Evolutionary conservation across 192 early-diverging fungal species (phyloP), one percentile per base, ranked within the genome.

Genomic region (Powellomyces hirtus): DNA sequence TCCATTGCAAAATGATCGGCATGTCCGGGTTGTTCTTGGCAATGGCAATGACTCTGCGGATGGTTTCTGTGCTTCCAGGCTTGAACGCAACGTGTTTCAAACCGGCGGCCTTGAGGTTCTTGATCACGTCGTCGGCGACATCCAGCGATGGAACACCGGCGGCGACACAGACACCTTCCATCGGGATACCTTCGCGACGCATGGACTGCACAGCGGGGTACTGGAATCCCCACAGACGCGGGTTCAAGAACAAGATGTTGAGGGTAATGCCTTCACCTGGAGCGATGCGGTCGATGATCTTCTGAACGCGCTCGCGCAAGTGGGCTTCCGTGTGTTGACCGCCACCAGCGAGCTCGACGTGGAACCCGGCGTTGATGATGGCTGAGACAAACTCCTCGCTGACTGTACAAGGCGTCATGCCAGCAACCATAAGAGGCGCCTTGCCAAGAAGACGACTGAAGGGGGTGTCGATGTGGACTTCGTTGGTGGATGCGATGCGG

Each of bases 1-100:
- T 98, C 95, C 95, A 98, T 77, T 98, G 93, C 59, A 96, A 80
- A 50, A 96, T 81, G 50, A 98, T 84, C 4, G 93, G 91, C 82
- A 94, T 93, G 34, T 86, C 86, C 2, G 88, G 88, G 66, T 91
- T 84, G 33, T 84, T 81, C 63, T 88, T 86, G 46, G 94, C 94
- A 76, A 98, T 93, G 18, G 86, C 73, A 64, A 95, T 84, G 22
- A 93, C 88, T 53, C 90, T 88, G 40, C 90, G 83, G 67, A 97
- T 95, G 26, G 92, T 87, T 34, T 87, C 88, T 8, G 79, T 81
- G 24, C 85, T 88, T 37, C 89, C 89, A 42, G 93, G 92, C 78
- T 90, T 94, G 80, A 98, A 94, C 0, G 92, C 81, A 66, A 96
- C 77, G 64, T 95, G 92, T 31, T 84, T 84, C 57, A 98, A 82